A percentile compares a stretch with the other conserved stretches of the same genome.
Evolutionary conservation across 208 protist species (phyloP).

Genomic region (Acanthamoeba culbertsoni): DNA sequence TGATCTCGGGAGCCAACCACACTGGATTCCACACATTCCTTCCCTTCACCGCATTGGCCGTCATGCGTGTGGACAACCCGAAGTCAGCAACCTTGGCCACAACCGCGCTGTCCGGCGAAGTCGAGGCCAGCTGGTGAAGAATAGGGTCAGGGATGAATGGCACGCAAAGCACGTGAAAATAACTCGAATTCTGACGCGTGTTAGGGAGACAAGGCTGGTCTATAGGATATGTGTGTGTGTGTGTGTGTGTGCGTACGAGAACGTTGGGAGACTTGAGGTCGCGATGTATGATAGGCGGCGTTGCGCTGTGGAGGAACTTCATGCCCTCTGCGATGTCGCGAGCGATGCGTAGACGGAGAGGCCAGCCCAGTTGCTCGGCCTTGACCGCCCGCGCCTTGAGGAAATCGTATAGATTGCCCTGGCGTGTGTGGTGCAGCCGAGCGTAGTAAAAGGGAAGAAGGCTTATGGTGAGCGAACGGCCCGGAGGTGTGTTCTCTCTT

Average conservation of each 20-base stretch:
- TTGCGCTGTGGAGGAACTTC: slow-evolving; percentile 60
- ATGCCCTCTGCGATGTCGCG: slow-evolving; percentile 65
- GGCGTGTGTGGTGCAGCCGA: too few species aligned
- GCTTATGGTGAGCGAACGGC: too few species aligned
- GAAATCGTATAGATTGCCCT: slow-evolving; percentile 62
- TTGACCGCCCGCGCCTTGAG: not conserved
- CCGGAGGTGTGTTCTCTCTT: too few species aligned
- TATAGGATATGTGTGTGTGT: not conserved
- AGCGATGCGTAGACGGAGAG: slow-evolving; percentile 33
- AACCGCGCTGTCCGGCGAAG: not conserved
- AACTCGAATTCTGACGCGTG: not conserved
- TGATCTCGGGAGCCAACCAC: slow-evolving; percentile 57
- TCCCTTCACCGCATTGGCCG: slow-evolving; percentile 20
- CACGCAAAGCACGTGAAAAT: not conserved
- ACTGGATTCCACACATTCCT: slow-evolving; percentile 58
- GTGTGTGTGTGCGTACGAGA: slow-evolving; percentile 14
- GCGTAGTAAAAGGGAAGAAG: too few species aligned
- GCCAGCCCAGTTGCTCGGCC: not conserved
- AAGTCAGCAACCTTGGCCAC: slow-evolving; percentile 59
- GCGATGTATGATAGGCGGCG: slow-evolving; percentile 61
- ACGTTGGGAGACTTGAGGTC: slow-evolving; percentile 66
- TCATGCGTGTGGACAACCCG: slow-evolving; percentile 56
- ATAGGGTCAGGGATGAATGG: not conserved
- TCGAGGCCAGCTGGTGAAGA: not conserved
- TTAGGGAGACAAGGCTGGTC: not conserved